Base-by-base conservation (phyloP, 305 asterid genomes). In the Rubia peregrina region DNA sequence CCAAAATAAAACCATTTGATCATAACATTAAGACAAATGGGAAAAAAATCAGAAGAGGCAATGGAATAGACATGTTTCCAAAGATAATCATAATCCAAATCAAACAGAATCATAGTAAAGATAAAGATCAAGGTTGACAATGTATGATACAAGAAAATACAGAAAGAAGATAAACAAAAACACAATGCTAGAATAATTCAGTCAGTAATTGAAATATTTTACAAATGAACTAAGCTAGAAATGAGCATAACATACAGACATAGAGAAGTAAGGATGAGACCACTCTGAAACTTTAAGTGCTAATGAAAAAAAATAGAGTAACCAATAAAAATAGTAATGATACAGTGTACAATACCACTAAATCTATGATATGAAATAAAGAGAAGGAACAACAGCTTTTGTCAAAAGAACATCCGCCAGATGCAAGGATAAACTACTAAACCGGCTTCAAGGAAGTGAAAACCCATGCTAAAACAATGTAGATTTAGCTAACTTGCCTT, bases 401-500 rank as follows among this genome's bases (percentile, higher is more conserved):
- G n/a, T n/a, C n/a, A n/a, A 24, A 14, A 6, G 60, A 44, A 67
- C 1, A 44, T 46, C 46, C 21, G 46, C 60, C 56, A 66, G 21
- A 24, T 22, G n/a, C n/a, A 22, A 67, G 43, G 60, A 24, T 60
- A 46, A 26, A 65, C 16, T 65, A 66, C 48, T 12, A 55, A 67
- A 3, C 59, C 22, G 11, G 42, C 42, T 44, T 46, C 71, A 67
- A 13, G 26, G 16, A 66, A 66, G 38, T 22, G 14, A 14, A 66
- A 10, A 33, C 60, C 70, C 48, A 38, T 21, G 57, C 36, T 19
- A 19, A 16, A 19, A 59, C 6, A 44, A 46, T 65, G 22, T 4
- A 59, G 17, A 61, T 6, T 61, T 11, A 2, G n/a, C n/a, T n/a
- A n/a, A n/a, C n/a, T n/a, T n/a, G n/a, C n/a, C n/a, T n/a, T n/a